Base-by-base conservation (phyloP, 1,284 basidiomycete genomes). In the Cutaneotrichosporon arboriforme region DNA sequence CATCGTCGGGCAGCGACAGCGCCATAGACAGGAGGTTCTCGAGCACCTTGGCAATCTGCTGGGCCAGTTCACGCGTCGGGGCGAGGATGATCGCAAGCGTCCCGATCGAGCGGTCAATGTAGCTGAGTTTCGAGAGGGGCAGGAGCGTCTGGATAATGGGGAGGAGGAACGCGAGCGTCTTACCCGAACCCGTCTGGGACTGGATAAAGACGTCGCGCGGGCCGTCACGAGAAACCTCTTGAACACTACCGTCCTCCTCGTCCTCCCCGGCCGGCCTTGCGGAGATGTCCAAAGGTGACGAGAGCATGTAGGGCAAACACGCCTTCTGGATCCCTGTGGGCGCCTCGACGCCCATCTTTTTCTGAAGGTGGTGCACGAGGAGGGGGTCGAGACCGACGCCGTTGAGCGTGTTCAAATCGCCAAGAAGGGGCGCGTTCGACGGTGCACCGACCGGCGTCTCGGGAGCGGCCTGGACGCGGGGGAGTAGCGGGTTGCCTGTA, bases 131-230 rank as follows among this genome's bases (percentile, higher is more conserved):
- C 51, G 90, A 89, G 34, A 98, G 80, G 0, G 91, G 90, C 23
- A 98, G 81, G 21, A 92, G 79, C 68, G 94, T 90, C 64, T 98
- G 91, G 37, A 99, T 81, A 70, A 98, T 92, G 17, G 96, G 96
- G 4, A 98, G 82, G 15, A 98, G 82, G 76, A 90, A 99, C 3
- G 94, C 84, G 20, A 98, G 78, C 0, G 94, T 98, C 77, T 98
- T 98, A 64, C 96, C 96, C 0, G 93, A 97, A 55, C 96, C 96
- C 0, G 96, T 98, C 72, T 99, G 94, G 4, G 91, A 90, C 70
- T 97, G 93, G 50, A 99, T 88, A 69, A 98, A 92, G 14, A 90
- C 83, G 73, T 98, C 96, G 52, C 87, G 80, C n/a, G 70, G 51
- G 4, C 39, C 52, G 13, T 55, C 52, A 12, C 46, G 48, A 3